Evolutionary conservation across 2,329 filamentous ascomycete species (phyloP).

Genomic region (Calonectria pauciramosa): DNA sequence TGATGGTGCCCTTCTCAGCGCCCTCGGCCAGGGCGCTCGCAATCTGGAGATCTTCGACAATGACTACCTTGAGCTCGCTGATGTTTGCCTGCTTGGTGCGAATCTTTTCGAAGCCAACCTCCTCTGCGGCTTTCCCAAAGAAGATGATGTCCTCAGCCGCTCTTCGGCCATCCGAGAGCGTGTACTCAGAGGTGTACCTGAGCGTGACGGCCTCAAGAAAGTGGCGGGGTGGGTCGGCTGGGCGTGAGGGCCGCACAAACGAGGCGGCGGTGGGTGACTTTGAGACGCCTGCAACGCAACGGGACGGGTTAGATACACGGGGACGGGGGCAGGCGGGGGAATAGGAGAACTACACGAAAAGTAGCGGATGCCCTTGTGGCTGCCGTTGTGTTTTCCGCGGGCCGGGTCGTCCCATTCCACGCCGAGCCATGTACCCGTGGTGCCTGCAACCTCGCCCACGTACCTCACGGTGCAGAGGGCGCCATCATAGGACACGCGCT

Average conservation of each 20-base stretch:
- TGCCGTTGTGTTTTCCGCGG: constrained; percentile 92
- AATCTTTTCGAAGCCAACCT: constrained; percentile 96
- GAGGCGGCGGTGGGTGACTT: constrained; percentile 81
- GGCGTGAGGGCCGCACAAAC: constrained; percentile 85
- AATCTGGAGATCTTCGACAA: constrained; percentile 84
- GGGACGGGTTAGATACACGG: constrained; percentile 21
- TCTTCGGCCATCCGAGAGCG: constrained; percentile 52
- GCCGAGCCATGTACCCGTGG: constrained; percentile 86
- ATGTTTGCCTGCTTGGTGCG: constrained; percentile 83
- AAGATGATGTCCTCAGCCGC: constrained; percentile 68
- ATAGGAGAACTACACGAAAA: constrained; percentile 77
- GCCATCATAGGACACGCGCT: constrained; percentile 84
- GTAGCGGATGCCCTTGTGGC: constrained; percentile 82
- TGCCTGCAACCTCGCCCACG: constrained; percentile 81
- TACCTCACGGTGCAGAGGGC: constrained; percentile 89
- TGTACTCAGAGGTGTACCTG: constrained; percentile 82
- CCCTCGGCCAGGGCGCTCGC: constrained; percentile 50
- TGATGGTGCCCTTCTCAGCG: constrained; percentile 55
- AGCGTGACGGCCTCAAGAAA: constrained; percentile 85
- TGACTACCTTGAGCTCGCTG: constrained; percentile 81
- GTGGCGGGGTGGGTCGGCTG: constrained; percentile 75
- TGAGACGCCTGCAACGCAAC: constrained; percentile 63
- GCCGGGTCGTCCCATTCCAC: constrained; percentile 95
- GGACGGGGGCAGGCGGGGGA: background rate
- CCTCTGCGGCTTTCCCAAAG: constrained; percentile 89